These are phyloP conservation scores for Trichocomaceae sp. DNA, from an alignment of 2,329 filamentous ascomycete genomes.

Conservation along the genomic window DNA sequence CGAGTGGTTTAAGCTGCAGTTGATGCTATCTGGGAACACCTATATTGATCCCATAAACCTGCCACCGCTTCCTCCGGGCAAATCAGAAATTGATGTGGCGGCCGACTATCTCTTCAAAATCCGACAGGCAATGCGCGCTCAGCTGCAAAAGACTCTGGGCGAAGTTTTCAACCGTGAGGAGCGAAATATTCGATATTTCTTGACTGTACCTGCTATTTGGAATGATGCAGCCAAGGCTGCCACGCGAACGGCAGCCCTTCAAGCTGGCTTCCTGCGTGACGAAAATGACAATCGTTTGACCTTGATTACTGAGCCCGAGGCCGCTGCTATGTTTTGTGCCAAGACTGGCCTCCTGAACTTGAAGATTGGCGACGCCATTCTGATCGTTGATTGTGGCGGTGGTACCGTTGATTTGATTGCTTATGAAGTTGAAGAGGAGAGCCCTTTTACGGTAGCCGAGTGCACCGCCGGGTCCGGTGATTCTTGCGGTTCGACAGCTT, in stretches of 20 bases:
- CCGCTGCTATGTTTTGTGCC: conserved; percentile 93
- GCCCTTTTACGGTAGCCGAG: conserved; percentile 92
- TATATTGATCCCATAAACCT: conserved; percentile 99
- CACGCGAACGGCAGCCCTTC: conserved; percentile 89
- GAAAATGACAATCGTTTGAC: conserved; percentile 97
- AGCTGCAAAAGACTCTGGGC: conserved; percentile 90
- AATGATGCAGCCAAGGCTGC: conserved; percentile 98
- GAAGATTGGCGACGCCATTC: conserved; percentile 95
- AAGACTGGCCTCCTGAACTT: conserved; percentile 94
- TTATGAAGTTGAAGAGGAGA: conserved; percentile 97
- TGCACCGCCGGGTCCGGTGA: conserved; percentile 96
- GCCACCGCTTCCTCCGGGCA: conserved; percentile 90
- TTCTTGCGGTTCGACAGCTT: conserved; percentile 93
- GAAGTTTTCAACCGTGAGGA: conserved; percentile 98
- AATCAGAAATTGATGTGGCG: conserved; percentile 98
- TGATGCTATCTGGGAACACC: conserved; percentile 97
- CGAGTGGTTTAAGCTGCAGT: conserved; percentile 98
- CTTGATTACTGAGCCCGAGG: conserved; percentile 91
- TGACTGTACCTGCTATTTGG: conserved; percentile 99
- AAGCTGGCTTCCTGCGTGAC: conserved; percentile 91
- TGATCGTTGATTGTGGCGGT: conserved; percentile 97
- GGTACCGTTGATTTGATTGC: conserved; percentile 98
- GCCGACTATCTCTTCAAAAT: conserved; percentile 98
- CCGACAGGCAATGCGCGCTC: conserved; percentile 90
- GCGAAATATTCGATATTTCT: conserved; percentile 93